Evolutionary conservation across 2,329 filamentous ascomycete species (phyloP).

Genomic region (Didymella exigua): DNA sequence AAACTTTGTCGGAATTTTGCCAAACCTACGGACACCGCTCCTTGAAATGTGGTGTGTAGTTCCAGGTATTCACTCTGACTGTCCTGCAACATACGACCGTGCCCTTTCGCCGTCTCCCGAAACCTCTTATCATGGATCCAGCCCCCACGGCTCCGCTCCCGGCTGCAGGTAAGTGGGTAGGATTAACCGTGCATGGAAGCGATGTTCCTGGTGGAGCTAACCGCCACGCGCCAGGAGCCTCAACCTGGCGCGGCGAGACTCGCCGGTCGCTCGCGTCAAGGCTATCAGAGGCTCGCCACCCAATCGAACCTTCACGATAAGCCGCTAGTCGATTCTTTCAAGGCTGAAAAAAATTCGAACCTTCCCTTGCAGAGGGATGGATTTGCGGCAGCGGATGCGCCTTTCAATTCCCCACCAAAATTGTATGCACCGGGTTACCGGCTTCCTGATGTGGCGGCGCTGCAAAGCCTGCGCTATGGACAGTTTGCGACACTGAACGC

Average conservation of each 20-base stretch:
- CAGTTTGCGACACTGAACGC: slow-evolving; percentile 8
- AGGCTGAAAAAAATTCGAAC: slow-evolving; percentile 19
- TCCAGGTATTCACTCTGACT: slow-evolving; percentile 1
- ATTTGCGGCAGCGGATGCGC: slow-evolving; percentile 12
- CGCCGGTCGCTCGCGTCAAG: slow-evolving; percentile 2
- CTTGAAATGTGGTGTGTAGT: neutral
- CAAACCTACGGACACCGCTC: slow-evolving; percentile 16
- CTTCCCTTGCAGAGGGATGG: slow-evolving; percentile 12
- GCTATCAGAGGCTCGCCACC: slow-evolving; percentile 6
- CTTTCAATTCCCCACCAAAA: slow-evolving; percentile 11
- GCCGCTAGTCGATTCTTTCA: slow-evolving; percentile 10
- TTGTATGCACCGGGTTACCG: slow-evolving; percentile 9
- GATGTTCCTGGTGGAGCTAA: slow-evolving; percentile 18
- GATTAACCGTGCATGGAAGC: slow-evolving; percentile 21
- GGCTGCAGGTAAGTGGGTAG: slow-evolving; percentile 15
- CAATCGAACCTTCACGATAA: slow-evolving; percentile 17
- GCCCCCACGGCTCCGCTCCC: slow-evolving; percentile 19
- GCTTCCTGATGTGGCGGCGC: slow-evolving; percentile 16
- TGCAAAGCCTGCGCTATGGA: slow-evolving; percentile 12
- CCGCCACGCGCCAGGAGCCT: slow-evolving; percentile 19
- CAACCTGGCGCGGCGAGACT: slow-evolving; percentile 20
- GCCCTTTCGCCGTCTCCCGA: slow-evolving; percentile 7
- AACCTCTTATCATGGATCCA: slow-evolving; percentile 18
- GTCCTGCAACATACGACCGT: slow-evolving; percentile 1
- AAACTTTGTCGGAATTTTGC: neutral